A percentile compares a stretch with the other conserved stretches of the same genome.
Conservation (phyloP, 2,329 filamentous ascomycete species). For the Colletotrichum truncatum region DNA sequence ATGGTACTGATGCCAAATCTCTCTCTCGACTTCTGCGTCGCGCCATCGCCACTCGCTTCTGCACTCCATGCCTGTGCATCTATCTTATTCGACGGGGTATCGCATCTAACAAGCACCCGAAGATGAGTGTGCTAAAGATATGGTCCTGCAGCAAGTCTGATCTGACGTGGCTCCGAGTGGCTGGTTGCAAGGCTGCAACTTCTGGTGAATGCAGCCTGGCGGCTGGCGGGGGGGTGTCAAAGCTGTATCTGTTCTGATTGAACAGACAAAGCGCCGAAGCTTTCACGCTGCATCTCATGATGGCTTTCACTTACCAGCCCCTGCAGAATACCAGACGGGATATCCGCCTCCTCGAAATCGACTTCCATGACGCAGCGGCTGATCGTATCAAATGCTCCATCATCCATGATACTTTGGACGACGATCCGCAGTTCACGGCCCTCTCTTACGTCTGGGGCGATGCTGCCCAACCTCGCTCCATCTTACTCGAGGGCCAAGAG, state of each 20-base stretch:
- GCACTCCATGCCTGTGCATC: neutral
- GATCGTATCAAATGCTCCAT: neutral
- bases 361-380: neutral
- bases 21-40: neutral
- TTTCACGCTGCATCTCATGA: neutral
- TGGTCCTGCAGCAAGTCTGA: neutral
- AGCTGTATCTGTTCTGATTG: neutral
- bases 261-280: neutral
- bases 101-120: neutral
- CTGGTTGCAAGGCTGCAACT: neutral
- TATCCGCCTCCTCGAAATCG: neutral
- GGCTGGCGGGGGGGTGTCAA: neutral
- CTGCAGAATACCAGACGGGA: neutral
- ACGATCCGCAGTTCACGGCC: neutral
- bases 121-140: neutral
- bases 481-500: neutral
- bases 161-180: neutral
- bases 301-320: neutral
- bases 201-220: neutral
- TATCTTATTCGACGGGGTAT: rapidly evolving
- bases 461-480: neutral
- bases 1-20: neutral
- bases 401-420: neutral
- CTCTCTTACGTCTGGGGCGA: constrained; percentile 3
- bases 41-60: neutral